Conservation (phyloP, 1,284 basidiomycete species). For the Grifola frondosa region DNA sequence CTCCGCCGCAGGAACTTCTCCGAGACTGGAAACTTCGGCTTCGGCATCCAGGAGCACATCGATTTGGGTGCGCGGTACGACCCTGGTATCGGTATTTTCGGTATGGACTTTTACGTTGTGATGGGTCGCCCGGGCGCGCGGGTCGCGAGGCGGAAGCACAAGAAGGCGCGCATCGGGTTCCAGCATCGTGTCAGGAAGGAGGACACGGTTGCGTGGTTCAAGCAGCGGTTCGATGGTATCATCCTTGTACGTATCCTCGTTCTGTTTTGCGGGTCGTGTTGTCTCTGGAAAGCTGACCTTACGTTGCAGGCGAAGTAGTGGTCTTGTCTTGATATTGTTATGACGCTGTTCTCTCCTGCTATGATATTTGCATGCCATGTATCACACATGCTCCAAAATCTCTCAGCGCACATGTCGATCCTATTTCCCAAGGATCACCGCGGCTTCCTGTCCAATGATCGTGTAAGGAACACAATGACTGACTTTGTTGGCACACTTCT, state of each 20-base stretch:
- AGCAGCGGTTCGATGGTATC: constrained; percentile 97
- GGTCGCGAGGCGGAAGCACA: constrained; percentile 90
- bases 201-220: constrained; percentile 97
- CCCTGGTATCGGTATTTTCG: constrained; percentile 95
- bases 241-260: constrained; percentile 66
- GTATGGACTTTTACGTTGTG: constrained; percentile 97
- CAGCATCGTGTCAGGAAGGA: constrained; percentile 89
- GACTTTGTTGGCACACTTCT: no score
- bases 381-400: constrained; percentile 27
- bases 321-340: constrained; percentile 22
- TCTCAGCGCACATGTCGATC: no score
- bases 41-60: constrained; percentile 98
- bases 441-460: no score
- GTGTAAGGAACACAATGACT: no score
- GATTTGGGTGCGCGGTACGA: constrained; percentile 98
- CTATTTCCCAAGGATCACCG: no score
- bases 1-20: constrained; percentile 93
- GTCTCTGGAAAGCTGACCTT: neutral
- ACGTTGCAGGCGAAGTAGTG: constrained; percentile 24
- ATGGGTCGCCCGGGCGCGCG: constrained; percentile 97
- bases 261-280: constrained; percentile 3
- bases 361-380: constrained; percentile 34
- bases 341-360: constrained; percentile 24
- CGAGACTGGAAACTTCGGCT: constrained; percentile 97
- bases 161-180: constrained; percentile 85